Base-by-base conservation (phyloP, 1,284 basidiomycete genomes). In the Boletellus sp. region DNA sequence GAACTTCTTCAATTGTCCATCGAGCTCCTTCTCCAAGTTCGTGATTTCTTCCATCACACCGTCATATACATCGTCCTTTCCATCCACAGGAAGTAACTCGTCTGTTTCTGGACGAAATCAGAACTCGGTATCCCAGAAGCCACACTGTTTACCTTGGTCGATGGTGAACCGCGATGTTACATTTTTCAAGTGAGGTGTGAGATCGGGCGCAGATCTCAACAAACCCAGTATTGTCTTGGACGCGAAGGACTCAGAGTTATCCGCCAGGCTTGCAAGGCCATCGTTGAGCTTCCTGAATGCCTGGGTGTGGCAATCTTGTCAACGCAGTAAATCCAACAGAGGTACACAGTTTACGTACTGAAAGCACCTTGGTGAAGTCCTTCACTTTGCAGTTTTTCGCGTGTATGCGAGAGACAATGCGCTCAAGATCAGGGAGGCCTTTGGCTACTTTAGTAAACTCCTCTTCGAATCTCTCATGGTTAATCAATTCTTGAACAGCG, bases 321-420 rank as follows among this genome's bases (percentile, higher is more conserved):
- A 51, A 42, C 20, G 2, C 9, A 33, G 5, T 23, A 33, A 29
- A 36, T 20, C 43, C n/a, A 19, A 26, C n/a, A 1, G 25, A 40
- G 16, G 23, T 9, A 22, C 27, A 7, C 0, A 10, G 27, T 42
- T 36, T 35, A 62, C 81, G 50, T 61, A 91, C 91, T 36, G 72
- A 69, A 8, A 96, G 73, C 16, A 94, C 87, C 60, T 85, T 87
- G 53, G 87, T 63, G 62, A 97, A 97, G 58, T 95, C 91, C 53
- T 77, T 81, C 50, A 94, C 82, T 63, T 81, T 86, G 66, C 91
- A 90, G 44, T 84, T 90, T 59, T 87, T 91, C 6, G 94, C 93
- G 59, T 97, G 94, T 45, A 97, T 88, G 32, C 94, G 86, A 8
- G 91, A 93, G 5, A 98, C 84, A 48, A 95, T 82, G 22, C 94